Base-by-base conservation (phyloP, 371 early-diverging fungal species). In the Syncephalastrum monosporum region DNA sequence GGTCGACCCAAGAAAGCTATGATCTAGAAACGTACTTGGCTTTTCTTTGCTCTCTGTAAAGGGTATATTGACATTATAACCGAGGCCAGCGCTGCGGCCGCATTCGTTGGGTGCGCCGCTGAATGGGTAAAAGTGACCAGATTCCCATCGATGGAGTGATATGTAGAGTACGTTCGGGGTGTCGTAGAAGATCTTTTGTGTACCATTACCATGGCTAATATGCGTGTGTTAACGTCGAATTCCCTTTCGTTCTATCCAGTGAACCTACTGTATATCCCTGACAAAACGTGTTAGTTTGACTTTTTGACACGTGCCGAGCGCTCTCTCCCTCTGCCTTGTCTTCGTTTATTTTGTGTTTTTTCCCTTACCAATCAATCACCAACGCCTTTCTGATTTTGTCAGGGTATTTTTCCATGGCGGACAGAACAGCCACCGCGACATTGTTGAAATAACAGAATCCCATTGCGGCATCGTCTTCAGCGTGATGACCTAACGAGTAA, bases 381-480 rank as follows among this genome's bases (percentile, higher is more conserved):
- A 85, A 58, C 19, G 85, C 75, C 57, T 79, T 82, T 57, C 77
- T 71, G 13, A 83, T 71, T 12, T 65, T 74, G 19, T 69, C 53
- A 0, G 82, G 71, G 56, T 82, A 74, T 55, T 72, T 77, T 21
- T 74, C 71, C 23, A 84, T 42, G 1, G 81, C 76, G 17, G 75
- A 60, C 13, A 78, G 69, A 12, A 81, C 86, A 8, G 87, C 83
- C 29, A 87, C 81, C 14, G 85, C 87, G 6, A 85, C 85, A 60
- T 86, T 87, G 61, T 87, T 87, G 63, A 81, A 86, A 50, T 84
- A 81, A 47, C 88, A 87, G 61, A 81, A 87, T 5, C 88, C 88
- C 87, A 84, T 87, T 13, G 83, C 85, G 29, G 70, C 72, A 57
- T 84, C 79, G 47, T 78, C 73, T 65, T 87, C 86, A 16, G 88